Evolutionary conservation across 2,329 filamentous ascomycete genomes (phyloP).

Genomic region (Fusarium verrucosum): DNA sequence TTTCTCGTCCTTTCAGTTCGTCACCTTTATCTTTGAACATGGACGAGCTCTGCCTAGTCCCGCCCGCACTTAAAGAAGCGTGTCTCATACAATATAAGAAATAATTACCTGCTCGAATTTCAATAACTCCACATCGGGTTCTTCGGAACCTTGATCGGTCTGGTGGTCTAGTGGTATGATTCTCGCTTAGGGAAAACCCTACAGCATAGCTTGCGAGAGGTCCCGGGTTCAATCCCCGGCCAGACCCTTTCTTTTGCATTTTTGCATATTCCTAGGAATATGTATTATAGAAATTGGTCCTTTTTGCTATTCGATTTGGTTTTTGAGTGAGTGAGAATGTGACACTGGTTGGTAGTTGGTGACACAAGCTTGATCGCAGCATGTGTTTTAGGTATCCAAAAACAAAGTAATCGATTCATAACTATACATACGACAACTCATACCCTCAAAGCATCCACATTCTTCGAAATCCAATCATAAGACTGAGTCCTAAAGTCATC

Average conservation of each 20-base stretch:
- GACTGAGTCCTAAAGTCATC: constrained; percentile 53
- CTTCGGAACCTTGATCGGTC: constrained; percentile 4
- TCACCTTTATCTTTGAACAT: too few species aligned
- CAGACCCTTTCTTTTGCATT: constrained; percentile 40
- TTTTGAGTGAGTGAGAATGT: too few species aligned
- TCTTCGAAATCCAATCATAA: constrained; percentile 42
- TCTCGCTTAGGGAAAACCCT: constrained; percentile 32
- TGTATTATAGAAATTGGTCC: too few species aligned
- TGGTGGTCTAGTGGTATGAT: constrained; percentile 38
- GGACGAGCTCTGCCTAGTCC: too few species aligned
- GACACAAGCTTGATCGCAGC: too few species aligned
- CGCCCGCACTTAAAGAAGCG: too few species aligned
- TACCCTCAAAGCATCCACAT: constrained; percentile 41
- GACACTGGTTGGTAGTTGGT: too few species aligned
- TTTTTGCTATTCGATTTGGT: not conserved
- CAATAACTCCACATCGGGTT: constrained; percentile 4
- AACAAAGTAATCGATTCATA: not conserved
- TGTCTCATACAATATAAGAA: not conserved
- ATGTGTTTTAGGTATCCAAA: too few species aligned
- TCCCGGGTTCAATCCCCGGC: constrained; percentile 59
- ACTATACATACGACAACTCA: not conserved
- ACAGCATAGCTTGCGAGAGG: constrained; percentile 54
- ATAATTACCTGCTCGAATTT: accelerated
- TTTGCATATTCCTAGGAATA: accelerated
- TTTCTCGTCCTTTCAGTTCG: too few species aligned